Evolutionary conservation across 2,329 filamentous ascomycete genomes (phyloP), one percentile per base, ranked within the genome.

Genomic region (Zalaria obscura): DNA sequence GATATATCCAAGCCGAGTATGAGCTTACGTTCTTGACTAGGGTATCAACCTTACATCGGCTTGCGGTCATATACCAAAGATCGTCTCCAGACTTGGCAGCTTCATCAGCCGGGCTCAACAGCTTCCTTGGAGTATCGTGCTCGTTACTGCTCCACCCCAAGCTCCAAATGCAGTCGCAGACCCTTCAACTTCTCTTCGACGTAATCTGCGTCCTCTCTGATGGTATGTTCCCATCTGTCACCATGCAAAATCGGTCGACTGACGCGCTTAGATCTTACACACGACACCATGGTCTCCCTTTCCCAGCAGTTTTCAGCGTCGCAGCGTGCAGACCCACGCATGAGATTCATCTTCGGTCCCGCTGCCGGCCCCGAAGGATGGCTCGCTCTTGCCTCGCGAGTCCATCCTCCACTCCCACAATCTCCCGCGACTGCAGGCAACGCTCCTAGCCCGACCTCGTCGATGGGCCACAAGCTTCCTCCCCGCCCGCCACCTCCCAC

Each of bases 291-390:
- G 9, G 50, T 49, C 8, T 41, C 37, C 11, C 39, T 59, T 52
- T 42, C 56, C 34, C 34, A 55, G 60, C 28, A 47, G 46, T 27
- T 45, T 41, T 25, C 18, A 18, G 18, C 18, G 18, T 18, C 18
- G 18, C 18, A 18, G 18, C 18, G 18, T 18, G 18, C 18, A n/a
- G 61, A 65, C 45, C 43, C 56, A 28, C 61, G 61, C 36, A 55
- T 63, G 9, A 48, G 55, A 5, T 66, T 61, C 40, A 55, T 70
- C 25, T 56, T 68, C 10, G 65, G 64, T 39, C 48, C 47, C 4
- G 43, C 50, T 36, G 42, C 51, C 11, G 48, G 53, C 8, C 49
- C 54, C 5, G 63, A 68, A 37, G 56, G 58, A 4, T 68, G 66
- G 65, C 58, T 68, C 9, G 59, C 57, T 5, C 50, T 67, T 31